These are phyloP conservation scores for Pseudotsuga menziesii DNA, from an alignment of 75 land plant species.

Conservation along the genomic window DNA sequence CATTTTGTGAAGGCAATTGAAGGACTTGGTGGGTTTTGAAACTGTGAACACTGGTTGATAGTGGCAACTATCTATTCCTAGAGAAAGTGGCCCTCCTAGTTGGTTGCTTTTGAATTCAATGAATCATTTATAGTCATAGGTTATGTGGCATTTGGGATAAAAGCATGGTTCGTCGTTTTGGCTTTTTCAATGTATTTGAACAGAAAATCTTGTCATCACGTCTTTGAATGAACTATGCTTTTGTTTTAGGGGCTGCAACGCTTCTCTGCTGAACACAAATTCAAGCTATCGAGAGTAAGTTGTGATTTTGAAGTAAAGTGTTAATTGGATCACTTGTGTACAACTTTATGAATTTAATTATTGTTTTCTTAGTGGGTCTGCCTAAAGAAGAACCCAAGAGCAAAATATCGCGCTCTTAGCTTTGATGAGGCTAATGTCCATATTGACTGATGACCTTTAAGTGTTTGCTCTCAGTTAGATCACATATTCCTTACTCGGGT, in stretches of 20 bases:
- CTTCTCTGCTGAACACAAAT: conserved; percentile 92
- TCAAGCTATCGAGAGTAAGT: conserved; percentile 94
- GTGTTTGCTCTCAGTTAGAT: conserved; percentile 61
- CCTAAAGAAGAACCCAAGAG: not conserved
- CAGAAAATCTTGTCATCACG: not conserved
- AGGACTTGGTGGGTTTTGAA: no score
- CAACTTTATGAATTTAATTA: not conserved
- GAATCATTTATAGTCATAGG: conserved; percentile 4
- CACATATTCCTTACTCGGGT: conserved; percentile 96
- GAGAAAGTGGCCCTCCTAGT: no score
- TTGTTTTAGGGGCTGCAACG: conserved; percentile 85
- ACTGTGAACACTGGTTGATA: no score
- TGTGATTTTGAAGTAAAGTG: not conserved
- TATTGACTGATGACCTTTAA: not conserved
- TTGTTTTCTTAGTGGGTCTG: not conserved
- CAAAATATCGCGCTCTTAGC: not conserved
- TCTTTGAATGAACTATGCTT: conserved; percentile 5
- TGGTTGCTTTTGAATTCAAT: no score
- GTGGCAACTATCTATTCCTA: no score
- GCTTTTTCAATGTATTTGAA: not conserved
- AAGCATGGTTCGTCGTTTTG: not conserved
- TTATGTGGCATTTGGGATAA: not conserved
- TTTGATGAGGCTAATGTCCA: not conserved
- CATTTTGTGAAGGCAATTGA: no score
- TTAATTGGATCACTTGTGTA: not conserved